phyloP scores from a whole-genome alignment of 352 stramenopile species.

The Blastocystis sp. region DNA sequence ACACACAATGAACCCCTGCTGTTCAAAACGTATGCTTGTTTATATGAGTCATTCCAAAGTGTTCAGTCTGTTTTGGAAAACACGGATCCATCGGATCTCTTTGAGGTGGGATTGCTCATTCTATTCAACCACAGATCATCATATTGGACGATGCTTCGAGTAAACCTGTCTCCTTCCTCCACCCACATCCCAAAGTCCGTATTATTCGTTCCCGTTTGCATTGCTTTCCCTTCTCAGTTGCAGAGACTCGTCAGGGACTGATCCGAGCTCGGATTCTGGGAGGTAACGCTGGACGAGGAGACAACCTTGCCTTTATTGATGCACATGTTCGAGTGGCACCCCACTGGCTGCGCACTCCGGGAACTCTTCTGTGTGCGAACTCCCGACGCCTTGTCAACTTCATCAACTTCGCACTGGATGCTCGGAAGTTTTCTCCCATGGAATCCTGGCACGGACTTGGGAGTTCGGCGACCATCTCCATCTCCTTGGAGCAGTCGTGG shows the following conservation, averaged over 20 bases:
- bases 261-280: constrained; percentile 19
- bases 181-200: background rate
- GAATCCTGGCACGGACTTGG: background rate
- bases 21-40: background rate
- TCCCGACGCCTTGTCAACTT: background rate
- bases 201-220: background rate
- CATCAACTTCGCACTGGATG: background rate
- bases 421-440: background rate
- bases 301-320: constrained; percentile 7
- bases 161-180: background rate
- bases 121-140: background rate
- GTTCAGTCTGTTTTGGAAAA: background rate
- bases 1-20: background rate
- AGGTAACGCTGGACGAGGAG: background rate
- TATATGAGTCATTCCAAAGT: background rate
- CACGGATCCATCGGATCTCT: background rate
- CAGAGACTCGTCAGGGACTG: background rate
- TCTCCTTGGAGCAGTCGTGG: background rate
- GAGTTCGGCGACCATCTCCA: background rate
- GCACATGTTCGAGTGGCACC: background rate
- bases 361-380: background rate
- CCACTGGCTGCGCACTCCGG: background rate
- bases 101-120: background rate
- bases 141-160: background rate
- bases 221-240: background rate